Evolutionary conservation across 2,329 filamentous ascomycete species (phyloP), one percentile per base, ranked within the genome.

Genomic region (Ophiocordyceps camponoti-saundersi): DNA sequence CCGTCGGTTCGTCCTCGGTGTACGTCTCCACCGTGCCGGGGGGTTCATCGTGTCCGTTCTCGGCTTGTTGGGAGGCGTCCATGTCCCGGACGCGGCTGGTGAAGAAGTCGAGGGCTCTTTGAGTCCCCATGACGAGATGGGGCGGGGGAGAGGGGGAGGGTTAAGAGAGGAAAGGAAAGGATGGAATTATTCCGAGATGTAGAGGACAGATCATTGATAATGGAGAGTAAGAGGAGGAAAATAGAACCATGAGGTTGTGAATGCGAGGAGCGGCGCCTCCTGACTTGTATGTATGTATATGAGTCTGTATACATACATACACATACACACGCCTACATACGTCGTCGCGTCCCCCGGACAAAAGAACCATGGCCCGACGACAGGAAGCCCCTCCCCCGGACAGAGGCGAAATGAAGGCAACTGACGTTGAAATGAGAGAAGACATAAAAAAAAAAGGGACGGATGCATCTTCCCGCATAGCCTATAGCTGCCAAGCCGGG

Each of bases 1-100:
- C 68, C 3, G 77, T 79, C 1, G 83, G 83, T 51, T 87, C 82
- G 2, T 76, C 66, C 56, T 88, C 83, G 42, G 82, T 66, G 54
- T 61, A 64, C 43, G 56, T 48, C n/a, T 57, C 53, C 13, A 56
- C 55, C 2, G 59, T 53, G 11, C 53, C 44, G 12, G 63, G 52
- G 8, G 52, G 47, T 1, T 55, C 47, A 41, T 48, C 52, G 6
- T 60, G 59, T 11, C 53, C 52, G 6, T 52, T 48, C 16, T 56
- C 53, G 6, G 62, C 55, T 46, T 55, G 23, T 26, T 26, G 23
- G n/a, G 53, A 47, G 48, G 54, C 48, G 43, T 63, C 56, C 49
- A 63, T 61, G 34, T 57, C 57, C n/a, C 61, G 53, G 18, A 62
- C 49, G 45, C 52, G 57, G 22, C 50, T 49, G 45, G 57, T 53